phyloP scores from a whole-genome alignment of 2,329 filamentous ascomycete species.

The Paracorniculantispora psalliotae region DNA sequence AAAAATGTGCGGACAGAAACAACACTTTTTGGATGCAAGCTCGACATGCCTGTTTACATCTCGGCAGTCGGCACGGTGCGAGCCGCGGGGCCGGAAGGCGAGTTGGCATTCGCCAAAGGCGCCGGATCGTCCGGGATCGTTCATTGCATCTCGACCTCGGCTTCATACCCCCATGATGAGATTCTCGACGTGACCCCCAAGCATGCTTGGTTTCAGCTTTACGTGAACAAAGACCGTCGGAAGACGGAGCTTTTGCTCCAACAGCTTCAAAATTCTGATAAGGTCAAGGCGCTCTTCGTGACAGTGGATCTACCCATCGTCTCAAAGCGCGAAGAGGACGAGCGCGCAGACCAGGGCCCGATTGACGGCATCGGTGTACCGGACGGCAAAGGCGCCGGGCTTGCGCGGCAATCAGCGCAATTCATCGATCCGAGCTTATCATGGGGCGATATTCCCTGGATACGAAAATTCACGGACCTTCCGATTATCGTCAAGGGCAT shows the following conservation, averaged over 20 bases:
- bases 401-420: constrained; percentile 4
- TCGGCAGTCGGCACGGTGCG: constrained; percentile 19
- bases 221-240: constrained; percentile 13
- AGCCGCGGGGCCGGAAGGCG: constrained; percentile 18
- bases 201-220: constrained; percentile 16
- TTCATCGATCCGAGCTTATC: constrained; percentile 14
- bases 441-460: constrained; percentile 52
- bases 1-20: constrained; percentile 15
- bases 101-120: constrained; percentile 18
- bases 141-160: constrained; percentile 11
- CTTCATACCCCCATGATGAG: constrained; percentile 13
- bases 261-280: neutral
- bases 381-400: constrained; percentile 9
- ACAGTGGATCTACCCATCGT: constrained; percentile 13
- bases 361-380: neutral
- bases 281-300: constrained; percentile 15
- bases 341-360: constrained; percentile 12
- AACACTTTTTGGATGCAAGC: constrained; percentile 18
- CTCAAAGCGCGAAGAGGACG: constrained; percentile 18
- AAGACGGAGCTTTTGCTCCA: constrained; percentile 7
- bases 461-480: constrained; percentile 42
- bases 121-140: constrained; percentile 10
- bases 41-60: constrained; percentile 21
- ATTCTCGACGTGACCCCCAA: constrained; percentile 9
- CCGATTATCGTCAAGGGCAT: constrained; percentile 44